Base-by-base conservation (phyloP, 257 asterid genomes). In the Ocimum tenuiflorum region DNA sequence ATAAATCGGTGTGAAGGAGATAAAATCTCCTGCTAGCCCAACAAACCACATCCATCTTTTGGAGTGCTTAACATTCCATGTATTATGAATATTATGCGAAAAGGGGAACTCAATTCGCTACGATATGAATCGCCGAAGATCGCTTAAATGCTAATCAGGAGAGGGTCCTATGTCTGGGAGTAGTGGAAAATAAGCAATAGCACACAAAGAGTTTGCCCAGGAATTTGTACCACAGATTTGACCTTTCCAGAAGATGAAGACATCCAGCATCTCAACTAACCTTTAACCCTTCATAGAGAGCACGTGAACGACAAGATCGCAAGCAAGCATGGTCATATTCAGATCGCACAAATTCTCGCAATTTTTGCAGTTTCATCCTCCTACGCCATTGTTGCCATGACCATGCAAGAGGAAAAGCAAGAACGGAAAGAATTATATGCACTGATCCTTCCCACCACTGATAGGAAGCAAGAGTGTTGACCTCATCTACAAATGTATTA, bases 361-460 rank as follows among this genome's bases (percentile, higher is more conserved):
- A 71, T 53, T 80, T 89, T 71, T 90, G 99, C 58, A 94, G 65
- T 80, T 90, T 94, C 69, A 86, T 79, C 77, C 91, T 90, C 46
- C 95, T 87, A 55, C 99, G 85, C 96, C 99, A 94, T 74, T 94
- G 97, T 75, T 86, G 87, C 99, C 99, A 94, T 38, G 97, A 94
- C 96, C 97, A 90, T 65, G 96, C 94, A 75, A 94, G 86, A 75
- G 97, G 96, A 80, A 84, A 94, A 66, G 86, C 96, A 60, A 85
- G 75, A 72, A 90, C 57, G 74, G 95, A 88, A 11, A 90, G 83
- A 73, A 94, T 81, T 75, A 82, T 88, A 68, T 90, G 85, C 55
- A 91, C 82, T 22, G 99, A 85, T 18, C 97, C 97, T 81, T 94
- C 99, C 99, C 99, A 94, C 99, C 99, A 94, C 68, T 94, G 96